These are phyloP conservation scores for Trametes maxima DNA, from an alignment of 768 basidiomycete genomes.

Conservation along the genomic window DNA sequence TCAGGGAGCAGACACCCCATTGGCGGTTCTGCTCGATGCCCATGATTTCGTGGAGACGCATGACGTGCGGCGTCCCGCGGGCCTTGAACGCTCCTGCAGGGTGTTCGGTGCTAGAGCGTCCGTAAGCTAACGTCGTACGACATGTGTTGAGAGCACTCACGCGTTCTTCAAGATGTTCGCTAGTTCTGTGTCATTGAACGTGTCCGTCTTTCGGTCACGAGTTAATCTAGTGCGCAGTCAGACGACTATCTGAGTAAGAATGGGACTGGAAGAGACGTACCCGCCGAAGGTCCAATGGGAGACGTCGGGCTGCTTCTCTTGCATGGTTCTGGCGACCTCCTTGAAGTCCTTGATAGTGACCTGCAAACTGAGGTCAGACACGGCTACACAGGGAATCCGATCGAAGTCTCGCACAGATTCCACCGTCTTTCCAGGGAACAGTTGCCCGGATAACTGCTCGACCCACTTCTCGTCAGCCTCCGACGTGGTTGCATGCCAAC, in stretches of 20 bases:
- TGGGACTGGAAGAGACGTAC: constrained; percentile 39
- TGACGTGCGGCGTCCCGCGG: constrained; percentile 67
- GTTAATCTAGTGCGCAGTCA: constrained; percentile 46
- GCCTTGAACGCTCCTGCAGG: constrained; percentile 77
- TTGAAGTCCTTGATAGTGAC: constrained; percentile 55
- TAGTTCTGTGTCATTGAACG: constrained; percentile 71
- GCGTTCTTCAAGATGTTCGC: constrained; percentile 67
- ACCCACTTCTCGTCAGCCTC: constrained; percentile 73
- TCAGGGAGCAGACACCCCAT: constrained; percentile 85
- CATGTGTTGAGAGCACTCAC: constrained; percentile 43
- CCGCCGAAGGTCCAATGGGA: constrained; percentile 68
- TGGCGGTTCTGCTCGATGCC: constrained; percentile 74
- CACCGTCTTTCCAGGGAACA: constrained; percentile 56
- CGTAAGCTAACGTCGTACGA: not conserved
- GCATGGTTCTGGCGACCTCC: constrained; percentile 41
- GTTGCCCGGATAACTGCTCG: constrained; percentile 43
- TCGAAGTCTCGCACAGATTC: constrained; percentile 36
- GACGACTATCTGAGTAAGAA: not conserved
- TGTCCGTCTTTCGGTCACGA: constrained; percentile 55
- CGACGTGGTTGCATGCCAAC: constrained; percentile 86
- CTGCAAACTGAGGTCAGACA: constrained; percentile 19
- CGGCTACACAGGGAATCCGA: no score
- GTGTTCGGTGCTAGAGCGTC: constrained; percentile 57
- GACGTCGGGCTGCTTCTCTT: constrained; percentile 46
- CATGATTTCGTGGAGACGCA: constrained; percentile 83